A percentile compares a stretch with the other conserved stretches of the same genome.
Conservation (phyloP, 176 grass and related monocot genomes). For the Themeda triandra region DNA sequence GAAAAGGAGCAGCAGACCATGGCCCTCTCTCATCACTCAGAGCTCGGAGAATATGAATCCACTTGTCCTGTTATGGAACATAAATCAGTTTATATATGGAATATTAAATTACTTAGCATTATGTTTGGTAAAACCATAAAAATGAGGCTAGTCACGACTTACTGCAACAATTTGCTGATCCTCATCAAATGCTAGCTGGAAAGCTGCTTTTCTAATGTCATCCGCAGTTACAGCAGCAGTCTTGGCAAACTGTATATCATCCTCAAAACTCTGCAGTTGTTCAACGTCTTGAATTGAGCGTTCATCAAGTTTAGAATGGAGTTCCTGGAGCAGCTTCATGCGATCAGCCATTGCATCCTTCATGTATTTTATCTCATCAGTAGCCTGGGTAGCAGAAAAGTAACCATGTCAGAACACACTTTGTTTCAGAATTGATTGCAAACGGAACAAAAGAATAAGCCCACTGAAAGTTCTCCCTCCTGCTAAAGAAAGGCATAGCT, state of each 20-base stretch:
- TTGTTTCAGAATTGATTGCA: conserved; percentile 23
- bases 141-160: conserved; percentile 30
- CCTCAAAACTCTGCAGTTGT: conserved; percentile 74
- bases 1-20: conserved; percentile 92
- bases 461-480: background rate
- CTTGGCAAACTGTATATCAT: conserved; percentile 80
- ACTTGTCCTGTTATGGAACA: conserved; percentile 76
- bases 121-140: too few relatives aligned
- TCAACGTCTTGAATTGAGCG: conserved; percentile 54
- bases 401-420: background rate
- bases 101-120: conserved; percentile 19
- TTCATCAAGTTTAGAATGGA: conserved; percentile 73
- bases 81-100: conserved; percentile 9
- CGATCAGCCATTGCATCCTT: conserved; percentile 68
- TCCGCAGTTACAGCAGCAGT: conserved; percentile 71
- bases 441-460: background rate
- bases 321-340: conserved; percentile 83
- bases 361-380: conserved; percentile 82
- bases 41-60: conserved; percentile 86
- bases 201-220: conserved; percentile 74
- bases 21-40: conserved; percentile 90
- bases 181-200: conserved; percentile 83
- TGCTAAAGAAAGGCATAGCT: background rate
- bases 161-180: conserved; percentile 97
- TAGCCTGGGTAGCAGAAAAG: conserved; percentile 50